Base-by-base conservation (phyloP, 2,329 filamentous ascomycete genomes). In the Paracorniculantispora psalliotae region DNA sequence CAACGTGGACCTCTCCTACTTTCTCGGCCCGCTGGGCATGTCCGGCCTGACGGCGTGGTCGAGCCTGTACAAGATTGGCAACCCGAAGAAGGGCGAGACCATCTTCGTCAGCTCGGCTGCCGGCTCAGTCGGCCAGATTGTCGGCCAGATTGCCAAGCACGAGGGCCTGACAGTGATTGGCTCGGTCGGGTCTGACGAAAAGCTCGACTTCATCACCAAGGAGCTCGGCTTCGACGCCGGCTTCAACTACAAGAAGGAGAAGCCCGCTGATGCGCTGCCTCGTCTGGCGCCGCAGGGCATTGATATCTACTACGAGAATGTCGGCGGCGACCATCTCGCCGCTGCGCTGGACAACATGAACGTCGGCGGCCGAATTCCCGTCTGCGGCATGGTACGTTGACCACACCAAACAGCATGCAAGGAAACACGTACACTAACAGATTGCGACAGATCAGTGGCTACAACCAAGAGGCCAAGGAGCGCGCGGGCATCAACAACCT, bases 211-310 rank as follows among this genome's bases (percentile, higher is more conserved):
- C 71, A 72, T 82, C 55, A 68, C 64, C 46, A 73, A 78, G 58
- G 76, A 81, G 67, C 74, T 83, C 1, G 80, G 79, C 9, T 82
- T 79, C 64, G 79, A 83, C 58, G 75, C 64, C 17, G 91, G 86
- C 9, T 94, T 93, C 77, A 94, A 96, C 79, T 96, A 96, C 81
- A 93, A 94, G 81, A 92, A 84, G 65, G 90, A 94, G 76, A 83
- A 81, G 65, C 81, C 90, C 0, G 69, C 74, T 1, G 86, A 87
- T 12, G 90, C 89, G 0, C 79, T 96, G 59, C 73, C 78, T 63
- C 81, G 89, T 60, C 79, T 94, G 19, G 89, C 89, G 0, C 90
- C 90, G 0, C 73, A 91, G 13, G 91, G 90, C 4, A 81, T 96
- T 62, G 90, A 96, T 68, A 91, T 81, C 21, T 81, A 81, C 70